Percentiles rank a stretch among this genome's conserved stretches.
Conservation (phyloP, 2,329 filamentous ascomycete genomes). For the Piedraia hortae region DNA sequence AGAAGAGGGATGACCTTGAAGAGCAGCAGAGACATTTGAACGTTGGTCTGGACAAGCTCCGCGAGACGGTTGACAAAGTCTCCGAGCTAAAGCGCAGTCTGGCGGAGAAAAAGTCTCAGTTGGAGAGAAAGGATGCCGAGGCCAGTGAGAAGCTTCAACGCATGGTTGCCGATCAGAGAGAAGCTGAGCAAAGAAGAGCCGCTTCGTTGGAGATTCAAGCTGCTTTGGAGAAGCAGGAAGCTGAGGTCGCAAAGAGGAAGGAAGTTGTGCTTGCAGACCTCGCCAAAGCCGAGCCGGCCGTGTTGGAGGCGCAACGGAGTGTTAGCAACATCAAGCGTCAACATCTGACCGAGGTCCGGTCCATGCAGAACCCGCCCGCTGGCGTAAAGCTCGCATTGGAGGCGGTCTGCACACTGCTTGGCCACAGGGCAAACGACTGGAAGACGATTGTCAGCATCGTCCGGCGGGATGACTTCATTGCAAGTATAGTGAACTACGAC, state of each 20-base stretch:
- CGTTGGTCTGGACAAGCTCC: constrained; percentile 86
- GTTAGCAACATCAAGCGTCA: constrained; percentile 97
- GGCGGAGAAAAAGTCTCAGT: constrained; percentile 75
- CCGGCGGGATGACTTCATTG: constrained; percentile 84
- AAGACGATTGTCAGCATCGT: constrained; percentile 72
- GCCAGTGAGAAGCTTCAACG: constrained; percentile 91
- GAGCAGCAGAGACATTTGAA: constrained; percentile 97
- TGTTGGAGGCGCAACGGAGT: constrained; percentile 75
- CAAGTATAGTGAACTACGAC: constrained; percentile 90
- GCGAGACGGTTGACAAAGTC: constrained; percentile 93
- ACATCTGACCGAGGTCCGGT: constrained; percentile 88
- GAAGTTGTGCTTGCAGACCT: constrained; percentile 71
- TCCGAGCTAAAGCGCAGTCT: constrained; percentile 71
- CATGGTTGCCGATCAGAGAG: constrained; percentile 87
- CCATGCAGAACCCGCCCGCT: constrained; percentile 76
- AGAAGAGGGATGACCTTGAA: constrained; percentile 94
- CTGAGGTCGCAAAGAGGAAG: constrained; percentile 55
- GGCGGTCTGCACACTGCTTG: constrained; percentile 83
- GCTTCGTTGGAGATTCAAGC: constrained; percentile 72
- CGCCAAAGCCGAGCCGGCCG: constrained; percentile 74
- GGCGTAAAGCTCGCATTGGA: constrained; percentile 82
- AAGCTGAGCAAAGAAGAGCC: constrained; percentile 74
- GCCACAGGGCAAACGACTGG: constrained; percentile 75
- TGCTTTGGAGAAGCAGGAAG: constrained; percentile 67
- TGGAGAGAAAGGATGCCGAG: constrained; percentile 81